Evolutionary conservation across 2,329 filamentous ascomycete species (phyloP), one percentile per base, ranked within the genome.

Genomic region (Fragosphaeria purpurea): DNA sequence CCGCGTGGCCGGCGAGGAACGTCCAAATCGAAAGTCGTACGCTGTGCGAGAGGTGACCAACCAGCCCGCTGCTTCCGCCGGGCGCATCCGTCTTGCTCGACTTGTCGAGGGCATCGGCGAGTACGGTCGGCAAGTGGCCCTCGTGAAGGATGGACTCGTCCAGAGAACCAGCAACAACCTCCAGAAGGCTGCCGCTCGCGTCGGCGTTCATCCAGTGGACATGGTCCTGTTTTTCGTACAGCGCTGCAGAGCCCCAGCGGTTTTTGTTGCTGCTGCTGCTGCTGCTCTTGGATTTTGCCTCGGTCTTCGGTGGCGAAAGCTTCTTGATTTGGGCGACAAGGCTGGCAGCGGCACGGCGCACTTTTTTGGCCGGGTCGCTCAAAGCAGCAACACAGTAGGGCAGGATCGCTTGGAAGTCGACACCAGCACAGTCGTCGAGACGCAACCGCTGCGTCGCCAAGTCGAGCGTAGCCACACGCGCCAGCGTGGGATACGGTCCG

Each of bases 81-180:
- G 41, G 32, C 46, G 57, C 56, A 40, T 50, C 49, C 4, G 38
- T 30, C 30, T 50, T 52, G 44, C 43, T 43, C 10, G 62, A 61
- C 48, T 78, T 77, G 57, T 83, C 80, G 9, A 93, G 63, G 0
- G 75, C 67, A 35, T 72, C 74, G 53, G 78, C 74, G 5, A 95
- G 64, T 3, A 83, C 75, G 22, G 78, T 77, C 32, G 76, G 70
- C 43, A 95, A 74, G 54, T 93, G 83, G 33, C 76, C 78, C 4
- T 80, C 70, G 61, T 97, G 89, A 57, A 96, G 78, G 4, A 91
- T 75, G 60, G 85, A 94, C 65, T 96, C 93, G 65, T 96, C 90
- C 8, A 95, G 68, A 2, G 77, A 79, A 0, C 87, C 53, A 4
- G 44, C 9, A 7, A 56, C 31, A 22, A 79, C 72, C 22, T 79